phyloP scores from a whole-genome alignment of 345 rosid species.

The Eutrema yunnanense region DNA sequence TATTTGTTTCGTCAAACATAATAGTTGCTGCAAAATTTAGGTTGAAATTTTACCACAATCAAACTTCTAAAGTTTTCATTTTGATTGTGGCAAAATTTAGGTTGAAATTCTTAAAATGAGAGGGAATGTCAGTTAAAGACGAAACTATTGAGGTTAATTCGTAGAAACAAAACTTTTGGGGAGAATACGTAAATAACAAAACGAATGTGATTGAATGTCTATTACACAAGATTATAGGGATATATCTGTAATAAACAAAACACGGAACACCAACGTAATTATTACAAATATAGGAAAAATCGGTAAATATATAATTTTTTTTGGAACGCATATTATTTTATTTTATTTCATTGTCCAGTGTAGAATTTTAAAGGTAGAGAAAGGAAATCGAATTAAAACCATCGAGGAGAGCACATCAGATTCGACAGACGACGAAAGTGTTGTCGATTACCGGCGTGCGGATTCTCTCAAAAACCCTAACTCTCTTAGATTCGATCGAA shows the following conservation, averaged over 20 bases:
- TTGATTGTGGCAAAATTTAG: too few species aligned
- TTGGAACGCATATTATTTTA: background rate
- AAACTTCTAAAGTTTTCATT: too few species aligned
- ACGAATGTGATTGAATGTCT: background rate
- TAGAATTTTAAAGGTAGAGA: constrained; percentile 1
- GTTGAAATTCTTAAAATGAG: background rate
- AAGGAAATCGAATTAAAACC: constrained; percentile 12
- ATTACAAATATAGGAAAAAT: background rate
- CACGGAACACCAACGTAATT: background rate
- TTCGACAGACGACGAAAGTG: constrained; percentile 6
- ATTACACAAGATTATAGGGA: background rate
- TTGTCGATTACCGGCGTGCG: background rate
- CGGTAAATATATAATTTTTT: background rate
- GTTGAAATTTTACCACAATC: too few species aligned
- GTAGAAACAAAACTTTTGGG: too few species aligned
- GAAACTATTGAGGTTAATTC: too few species aligned
- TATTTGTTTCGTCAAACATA: too few species aligned
- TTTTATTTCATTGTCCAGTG: background rate
- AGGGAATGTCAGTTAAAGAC: background rate
- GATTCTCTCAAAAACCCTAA: constrained; percentile 13
- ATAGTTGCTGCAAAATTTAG: too few species aligned
- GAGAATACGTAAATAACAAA: background rate
- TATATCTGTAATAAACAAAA: background rate
- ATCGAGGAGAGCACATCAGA: constrained; percentile 17
- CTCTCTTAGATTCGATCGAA: background rate